Percentiles rank a stretch among this genome's conserved stretches.
These are phyloP conservation scores for Ceratocystiopsis brevicomis DNA, from an alignment of 2,329 filamentous ascomycete species.

Conservation along the genomic window DNA sequence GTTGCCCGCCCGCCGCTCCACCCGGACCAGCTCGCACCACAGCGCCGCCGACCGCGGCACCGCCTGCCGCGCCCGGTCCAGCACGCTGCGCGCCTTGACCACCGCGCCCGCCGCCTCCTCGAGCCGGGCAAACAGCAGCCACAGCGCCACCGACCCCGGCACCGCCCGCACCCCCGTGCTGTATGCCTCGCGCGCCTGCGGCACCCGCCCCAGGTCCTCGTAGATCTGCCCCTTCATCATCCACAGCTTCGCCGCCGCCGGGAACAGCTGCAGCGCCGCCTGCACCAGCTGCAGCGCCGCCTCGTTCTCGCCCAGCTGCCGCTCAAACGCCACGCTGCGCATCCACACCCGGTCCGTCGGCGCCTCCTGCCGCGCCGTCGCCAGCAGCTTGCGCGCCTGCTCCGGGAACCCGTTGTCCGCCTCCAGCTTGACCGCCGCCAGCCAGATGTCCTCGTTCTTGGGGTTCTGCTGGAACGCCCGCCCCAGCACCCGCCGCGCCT, in stretches of 20 bases:
- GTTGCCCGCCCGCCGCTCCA: slow-evolving; percentile 79
- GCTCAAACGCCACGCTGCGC: slow-evolving; percentile 85
- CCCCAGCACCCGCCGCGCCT: slow-evolving; percentile 67
- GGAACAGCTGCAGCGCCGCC: slow-evolving; percentile 72
- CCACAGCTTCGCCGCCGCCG: slow-evolving; percentile 73
- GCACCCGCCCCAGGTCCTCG: slow-evolving; percentile 58
- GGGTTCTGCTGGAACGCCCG: slow-evolving; percentile 88
- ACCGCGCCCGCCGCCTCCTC: slow-evolving; percentile 70
- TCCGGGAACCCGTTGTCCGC: slow-evolving; percentile 71
- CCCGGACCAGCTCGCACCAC: slow-evolving; percentile 84
- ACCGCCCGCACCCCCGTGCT: slow-evolving; percentile 74
- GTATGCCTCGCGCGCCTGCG: slow-evolving; percentile 80
- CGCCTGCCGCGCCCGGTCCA: slow-evolving; percentile 76
- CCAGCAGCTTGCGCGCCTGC: slow-evolving; percentile 63
- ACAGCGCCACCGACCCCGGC: slow-evolving; percentile 66
- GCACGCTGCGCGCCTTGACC: slow-evolving; percentile 83
- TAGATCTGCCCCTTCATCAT: slow-evolving; percentile 99
- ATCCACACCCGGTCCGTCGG: slow-evolving; percentile 95
- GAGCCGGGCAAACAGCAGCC: slow-evolving; percentile 72
- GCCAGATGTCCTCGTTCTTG: slow-evolving; percentile 95
- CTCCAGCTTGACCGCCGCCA: slow-evolving; percentile 89
- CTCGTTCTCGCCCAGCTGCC: slow-evolving; percentile 61
- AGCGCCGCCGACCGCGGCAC: slow-evolving; percentile 69
- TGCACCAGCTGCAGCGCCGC: slow-evolving; percentile 73
- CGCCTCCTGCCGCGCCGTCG: slow-evolving; percentile 68